Base-by-base conservation (phyloP, 106 monocot species). In the Xerophyta viscosa region DNA sequence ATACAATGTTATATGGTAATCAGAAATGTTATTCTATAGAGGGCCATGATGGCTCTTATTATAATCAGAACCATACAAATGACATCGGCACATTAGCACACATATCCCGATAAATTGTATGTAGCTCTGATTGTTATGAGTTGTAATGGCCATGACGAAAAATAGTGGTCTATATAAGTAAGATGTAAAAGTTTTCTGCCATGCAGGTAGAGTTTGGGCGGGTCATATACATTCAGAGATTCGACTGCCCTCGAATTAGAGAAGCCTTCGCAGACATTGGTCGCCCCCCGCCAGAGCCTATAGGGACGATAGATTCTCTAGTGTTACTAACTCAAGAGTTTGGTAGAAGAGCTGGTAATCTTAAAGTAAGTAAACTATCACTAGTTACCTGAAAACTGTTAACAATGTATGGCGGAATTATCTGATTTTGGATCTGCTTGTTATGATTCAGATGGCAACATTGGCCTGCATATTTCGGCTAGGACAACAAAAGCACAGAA, bases 321-420 rank as follows among this genome's bases (percentile, higher is more conserved):
- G 42, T 73, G 24, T 58, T 94, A 5, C 41, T 94, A 8, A 56
- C 54, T 1, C 68, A 76, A 6, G 75, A 66, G 6, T 94, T 94
- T 62, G 94, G 94, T n/a, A 72, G 71, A 46, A 77, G 94, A 67
- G 94, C 94, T 3, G 94, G 94, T 27, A 88, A 94, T 58, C 88
- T 94, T 66, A 33, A 33, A 33, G 33, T 33, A 33, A 33, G 33
- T 33, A 6, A 52, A 13, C 21, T n/a, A n/a, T n/a, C n/a, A n/a
- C n/a, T n/a, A n/a, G n/a, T n/a, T n/a, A n/a, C n/a, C n/a, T n/a
- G n/a, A n/a, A n/a, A n/a, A n/a, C n/a, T n/a, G n/a, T n/a, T n/a
- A n/a, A n/a, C n/a, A n/a, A n/a, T n/a, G n/a, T n/a, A n/a, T n/a
- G n/a, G n/a, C n/a, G n/a, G n/a, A n/a, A n/a, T n/a, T n/a, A n/a